Evolutionary conservation across 2,329 filamentous ascomycete species (phyloP), one percentile per base, ranked within the genome.

Genomic region (Dothideomycetes sp.): DNA sequence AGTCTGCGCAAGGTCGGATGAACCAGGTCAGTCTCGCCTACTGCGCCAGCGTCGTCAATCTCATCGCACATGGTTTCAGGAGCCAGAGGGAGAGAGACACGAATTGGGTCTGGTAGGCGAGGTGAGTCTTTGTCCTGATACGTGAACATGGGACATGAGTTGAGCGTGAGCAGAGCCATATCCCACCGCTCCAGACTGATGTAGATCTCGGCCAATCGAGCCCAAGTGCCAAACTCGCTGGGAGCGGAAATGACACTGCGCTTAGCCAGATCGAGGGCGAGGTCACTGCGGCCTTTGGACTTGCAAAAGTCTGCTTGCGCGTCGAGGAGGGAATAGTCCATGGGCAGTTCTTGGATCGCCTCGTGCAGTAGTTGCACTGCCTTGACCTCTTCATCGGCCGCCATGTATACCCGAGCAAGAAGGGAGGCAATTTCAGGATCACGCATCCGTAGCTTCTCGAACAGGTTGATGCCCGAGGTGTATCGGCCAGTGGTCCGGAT

Each of bases 71-170:
- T 77, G 14, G 85, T 94, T 60, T 96, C 91, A 0, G 83, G 74
- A 38, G 96, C 72, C 12, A 89, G 84, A 0, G 91, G 91, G 11
- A 98, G 73, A 50, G 84, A 78, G 31, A 96, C 83, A 41, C 87
- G 84, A 52, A 83, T 81, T 0, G 91, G 88, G 55, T 94, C 87
- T 1, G 91, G 91, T 82, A 96, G 89, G 44, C 91, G 66, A 3
- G 91, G 91, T 4, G 87, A 82, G 58, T 98, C 91, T 61, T 95
- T 96, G 63, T 98, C 91, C 62, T 96, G 91, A 61, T 98, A 96
- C 5, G 91, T 98, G 61, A 98, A 98, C 91, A 98, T 98, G 7
- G 91, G 91, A 60, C 91, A 98, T 14, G 91, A 98, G 64, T 98
- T 98, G 38, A 98, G 72, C 3, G 91, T 96, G 4, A 94, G 79